Percentiles rank a stretch among this genome's conserved stretches.
Evolutionary conservation across 2,329 filamentous ascomycete genomes (phyloP).

Genomic region (Phaeophleospora eucalypticola): DNA sequence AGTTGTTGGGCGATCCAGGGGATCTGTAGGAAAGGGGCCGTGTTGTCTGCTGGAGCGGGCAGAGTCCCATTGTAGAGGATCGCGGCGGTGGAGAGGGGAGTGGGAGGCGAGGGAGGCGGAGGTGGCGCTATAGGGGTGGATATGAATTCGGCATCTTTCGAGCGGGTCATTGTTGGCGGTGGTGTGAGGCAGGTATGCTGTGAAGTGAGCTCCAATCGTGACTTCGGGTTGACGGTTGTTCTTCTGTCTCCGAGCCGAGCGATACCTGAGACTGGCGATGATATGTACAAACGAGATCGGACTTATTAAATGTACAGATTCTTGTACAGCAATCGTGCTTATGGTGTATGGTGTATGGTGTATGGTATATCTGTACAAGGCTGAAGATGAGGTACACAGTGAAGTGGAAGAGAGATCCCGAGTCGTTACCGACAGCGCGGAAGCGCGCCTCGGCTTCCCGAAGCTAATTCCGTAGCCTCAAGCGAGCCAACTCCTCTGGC

Average conservation of each 20-base stretch:
- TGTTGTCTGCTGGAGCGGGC: constrained; percentile 18
- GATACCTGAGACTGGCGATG: too few relatives aligned
- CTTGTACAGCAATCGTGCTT: too few relatives aligned
- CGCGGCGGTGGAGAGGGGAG: constrained; percentile 13
- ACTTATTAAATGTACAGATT: background rate
- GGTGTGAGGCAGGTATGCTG: background rate
- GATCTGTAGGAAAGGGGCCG: constrained; percentile 28
- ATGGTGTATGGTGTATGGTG: too few relatives aligned
- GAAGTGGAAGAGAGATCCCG: background rate
- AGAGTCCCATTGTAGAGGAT: background rate
- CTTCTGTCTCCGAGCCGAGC: too few relatives aligned
- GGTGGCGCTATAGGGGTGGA: too few relatives aligned
- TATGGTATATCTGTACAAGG: too few relatives aligned
- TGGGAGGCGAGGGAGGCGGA: background rate
- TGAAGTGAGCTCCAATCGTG: too few relatives aligned
- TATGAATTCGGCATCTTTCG: background rate
- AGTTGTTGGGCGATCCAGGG: constrained; percentile 32
- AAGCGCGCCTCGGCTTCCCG: background rate
- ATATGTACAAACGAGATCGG: background rate
- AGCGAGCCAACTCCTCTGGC: background rate
- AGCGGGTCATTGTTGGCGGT: too few relatives aligned
- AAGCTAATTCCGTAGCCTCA: background rate
- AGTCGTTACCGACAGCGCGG: background rate
- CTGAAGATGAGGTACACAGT: too few relatives aligned
- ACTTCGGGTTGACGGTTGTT: too few relatives aligned